A percentile compares a stretch with the other conserved stretches of the same genome.
phyloP scores from a whole-genome alignment of 352 stramenopile species.

The Aphanomyces cochlioides region DNA sequence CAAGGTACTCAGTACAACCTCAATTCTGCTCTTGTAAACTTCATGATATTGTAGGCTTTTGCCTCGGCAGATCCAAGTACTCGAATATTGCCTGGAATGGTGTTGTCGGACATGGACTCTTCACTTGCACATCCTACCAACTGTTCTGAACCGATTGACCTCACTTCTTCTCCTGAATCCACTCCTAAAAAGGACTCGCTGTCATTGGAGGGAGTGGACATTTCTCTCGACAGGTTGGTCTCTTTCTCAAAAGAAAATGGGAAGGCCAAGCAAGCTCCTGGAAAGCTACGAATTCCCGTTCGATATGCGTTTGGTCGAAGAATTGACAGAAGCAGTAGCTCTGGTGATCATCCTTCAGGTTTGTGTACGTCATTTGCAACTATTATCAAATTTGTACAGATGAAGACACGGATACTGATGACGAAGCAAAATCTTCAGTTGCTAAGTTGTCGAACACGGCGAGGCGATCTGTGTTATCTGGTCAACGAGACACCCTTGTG shows the following conservation, averaged over 20 bases:
- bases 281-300: not conserved
- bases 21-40: not conserved
- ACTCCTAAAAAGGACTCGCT: not conserved
- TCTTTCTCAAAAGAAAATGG: too few relatives aligned
- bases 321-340: too few relatives aligned
- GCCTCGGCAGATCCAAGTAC: constrained; percentile 66
- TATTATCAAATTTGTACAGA: not conserved
- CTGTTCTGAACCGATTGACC: constrained; percentile 1
- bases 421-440: not conserved
- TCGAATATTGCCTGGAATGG: constrained; percentile 66
- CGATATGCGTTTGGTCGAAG: not conserved
- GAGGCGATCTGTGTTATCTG: not conserved
- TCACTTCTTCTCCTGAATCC: constrained; percentile 7
- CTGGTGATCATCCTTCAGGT: too few relatives aligned
- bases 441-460: not conserved
- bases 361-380: not conserved
- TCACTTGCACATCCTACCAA: constrained; percentile 49
- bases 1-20: constrained; percentile 31
- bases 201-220: not conserved
- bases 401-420: not conserved
- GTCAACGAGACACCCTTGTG: too few relatives aligned
- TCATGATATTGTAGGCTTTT: constrained; percentile 47
- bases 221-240: not conserved
- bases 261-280: too few relatives aligned
- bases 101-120: constrained; percentile 74